Evolutionary conservation across 2,329 filamentous ascomycete genomes (phyloP).

Genomic region (Phoma herbarum): DNA sequence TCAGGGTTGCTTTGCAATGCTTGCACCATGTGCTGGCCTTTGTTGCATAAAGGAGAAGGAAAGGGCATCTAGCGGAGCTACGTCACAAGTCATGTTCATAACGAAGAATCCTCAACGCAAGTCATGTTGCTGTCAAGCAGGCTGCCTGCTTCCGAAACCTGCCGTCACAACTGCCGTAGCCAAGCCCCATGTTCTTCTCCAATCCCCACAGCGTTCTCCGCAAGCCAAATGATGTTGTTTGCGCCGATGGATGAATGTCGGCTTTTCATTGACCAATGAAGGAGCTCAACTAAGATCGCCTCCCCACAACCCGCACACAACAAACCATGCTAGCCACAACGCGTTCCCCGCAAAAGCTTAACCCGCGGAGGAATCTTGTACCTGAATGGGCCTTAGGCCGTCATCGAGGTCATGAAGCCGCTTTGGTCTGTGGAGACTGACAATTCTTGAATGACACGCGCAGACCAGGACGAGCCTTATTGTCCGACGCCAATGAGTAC

Average conservation of each 20-base stretch:
- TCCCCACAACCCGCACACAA: slow-evolving; percentile 8
- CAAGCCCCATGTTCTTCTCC: slow-evolving; percentile 5
- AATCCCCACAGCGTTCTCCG: slow-evolving; percentile 9
- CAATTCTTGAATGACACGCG: slow-evolving; percentile 6
- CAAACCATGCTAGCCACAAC: slow-evolving; percentile 8
- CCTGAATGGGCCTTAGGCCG: slow-evolving; percentile 9
- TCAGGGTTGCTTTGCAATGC: background rate
- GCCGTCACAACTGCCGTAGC: slow-evolving; percentile 18
- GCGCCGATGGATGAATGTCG: slow-evolving; percentile 17
- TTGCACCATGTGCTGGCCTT: background rate
- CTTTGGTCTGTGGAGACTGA: slow-evolving; percentile 9
- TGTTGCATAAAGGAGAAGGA: background rate
- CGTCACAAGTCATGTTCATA: background rate
- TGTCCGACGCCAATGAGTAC: background rate
- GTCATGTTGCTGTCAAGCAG: background rate
- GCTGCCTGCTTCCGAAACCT: background rate
- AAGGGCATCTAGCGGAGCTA: background rate
- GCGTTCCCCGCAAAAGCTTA: slow-evolving; percentile 17
- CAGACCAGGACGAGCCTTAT: background rate
- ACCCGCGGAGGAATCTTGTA: background rate
- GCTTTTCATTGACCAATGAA: slow-evolving; percentile 12
- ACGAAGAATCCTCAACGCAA: background rate
- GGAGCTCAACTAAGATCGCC: background rate
- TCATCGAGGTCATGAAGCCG: slow-evolving; percentile 5
- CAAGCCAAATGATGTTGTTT: slow-evolving; percentile 5